Percentiles rank a stretch among this genome's conserved stretches.
Evolutionary conservation across 768 basidiomycete genomes (phyloP).

Genomic region (Leccinum boreale): DNA sequence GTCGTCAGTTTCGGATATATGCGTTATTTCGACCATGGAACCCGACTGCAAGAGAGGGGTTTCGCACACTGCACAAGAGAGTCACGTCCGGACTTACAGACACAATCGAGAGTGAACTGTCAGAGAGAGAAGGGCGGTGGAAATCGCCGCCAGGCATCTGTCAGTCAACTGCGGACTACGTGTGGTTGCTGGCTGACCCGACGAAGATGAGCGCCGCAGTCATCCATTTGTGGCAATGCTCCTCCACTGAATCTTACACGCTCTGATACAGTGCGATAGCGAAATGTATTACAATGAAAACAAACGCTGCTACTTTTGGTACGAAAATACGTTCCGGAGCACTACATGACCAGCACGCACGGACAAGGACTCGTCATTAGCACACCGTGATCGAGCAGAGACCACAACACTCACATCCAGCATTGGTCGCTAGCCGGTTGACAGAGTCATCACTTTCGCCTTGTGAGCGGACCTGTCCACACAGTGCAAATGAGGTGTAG

Average conservation of each 20-base stretch:
- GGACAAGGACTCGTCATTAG: constrained; percentile 9
- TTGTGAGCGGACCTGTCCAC: constrained; percentile 89
- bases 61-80: neutral
- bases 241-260: neutral
- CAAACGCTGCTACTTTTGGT: constrained; percentile 68
- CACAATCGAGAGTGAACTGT: constrained; percentile 44
- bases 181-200: neutral
- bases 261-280: neutral
- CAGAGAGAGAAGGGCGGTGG: constrained; percentile 36
- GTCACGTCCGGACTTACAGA: constrained; percentile 38
- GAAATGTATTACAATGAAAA: constrained; percentile 18
- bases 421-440: constrained; percentile 94
- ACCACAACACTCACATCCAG: constrained; percentile 71
- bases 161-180: constrained; percentile 6
- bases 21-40: constrained; percentile 79
- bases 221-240: constrained; percentile 22
- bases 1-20: constrained; percentile 25
- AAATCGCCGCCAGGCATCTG: constrained; percentile 9
- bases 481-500: constrained; percentile 90
- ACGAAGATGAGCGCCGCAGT: constrained; percentile 10
- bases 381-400: neutral
- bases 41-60: constrained; percentile 32
- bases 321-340: constrained; percentile 94
- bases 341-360: constrained; percentile 45
- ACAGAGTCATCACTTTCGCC: constrained; percentile 96